A percentile compares a stretch with the other conserved stretches of the same genome.
phyloP scores from a whole-genome alignment of 78 protist genomes.

The Dictyostelium capitatum region DNA sequence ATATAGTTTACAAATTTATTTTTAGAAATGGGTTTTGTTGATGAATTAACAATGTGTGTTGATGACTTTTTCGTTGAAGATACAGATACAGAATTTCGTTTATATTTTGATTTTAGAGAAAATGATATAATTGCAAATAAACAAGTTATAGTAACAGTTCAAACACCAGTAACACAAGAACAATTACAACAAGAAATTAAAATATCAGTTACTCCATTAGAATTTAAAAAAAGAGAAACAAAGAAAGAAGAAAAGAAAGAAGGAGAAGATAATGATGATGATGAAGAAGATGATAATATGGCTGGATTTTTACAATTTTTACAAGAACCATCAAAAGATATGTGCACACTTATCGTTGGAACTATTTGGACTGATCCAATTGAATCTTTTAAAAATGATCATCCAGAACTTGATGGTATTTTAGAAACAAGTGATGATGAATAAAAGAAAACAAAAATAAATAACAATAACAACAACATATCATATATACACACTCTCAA shows the following conservation, averaged over 20 bases:
- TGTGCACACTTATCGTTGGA: neutral
- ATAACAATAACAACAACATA: constrained; percentile 1
- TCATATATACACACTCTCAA: neutral
- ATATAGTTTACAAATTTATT: constrained; percentile 15
- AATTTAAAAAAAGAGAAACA: neutral
- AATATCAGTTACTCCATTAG: neutral
- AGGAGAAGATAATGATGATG: neutral
- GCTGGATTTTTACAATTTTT: neutral
- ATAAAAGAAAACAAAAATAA: neutral
- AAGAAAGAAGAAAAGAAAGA: neutral
- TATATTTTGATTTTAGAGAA: constrained; percentile 3
- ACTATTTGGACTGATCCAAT: constrained; percentile 16
- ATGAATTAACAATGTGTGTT: constrained; percentile 5
- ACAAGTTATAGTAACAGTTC: neutral
- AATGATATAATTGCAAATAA: constrained; percentile 10
- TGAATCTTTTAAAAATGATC: neutral
- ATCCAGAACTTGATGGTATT: neutral
- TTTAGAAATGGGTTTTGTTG: neutral
- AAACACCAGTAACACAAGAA: neutral
- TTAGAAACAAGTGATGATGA: neutral
- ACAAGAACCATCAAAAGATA: constrained; percentile 3
- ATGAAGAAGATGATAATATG: neutral
- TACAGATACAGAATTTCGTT: neutral
- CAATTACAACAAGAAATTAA: neutral
- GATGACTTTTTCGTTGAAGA: constrained; percentile 15